Evolutionary conservation across 2,329 filamentous ascomycete species (phyloP), one percentile per base, ranked within the genome.

Genomic region (Talaromyces sp.): DNA sequence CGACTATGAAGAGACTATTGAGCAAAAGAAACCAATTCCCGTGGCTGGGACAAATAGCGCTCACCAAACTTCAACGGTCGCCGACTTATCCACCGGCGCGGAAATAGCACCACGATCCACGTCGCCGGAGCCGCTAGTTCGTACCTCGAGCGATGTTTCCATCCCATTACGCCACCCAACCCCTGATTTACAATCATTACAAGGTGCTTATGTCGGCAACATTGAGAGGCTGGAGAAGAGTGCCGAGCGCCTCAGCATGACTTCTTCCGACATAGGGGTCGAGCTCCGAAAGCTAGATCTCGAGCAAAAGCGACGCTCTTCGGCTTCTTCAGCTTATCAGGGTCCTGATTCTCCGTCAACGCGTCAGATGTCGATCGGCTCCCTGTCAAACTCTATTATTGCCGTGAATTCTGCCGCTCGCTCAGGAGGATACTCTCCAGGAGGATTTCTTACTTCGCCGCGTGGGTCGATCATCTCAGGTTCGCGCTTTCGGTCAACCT

Each of bases 191-290:
- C 81, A 84, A 67, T 79, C 81, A 39, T 68, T 82, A 64, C 82
- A 84, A 74, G 82, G 82, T 49, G 82, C 82, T 31, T 83, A 83
- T 66, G 70, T 78, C 35, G 79, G 79, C 67, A 83, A 84, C 76
- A 79, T 84, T 63, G 81, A 82, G 69, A 75, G 81, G 50, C 69
- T 84, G 68, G 82, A 84, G 68, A 74, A 78, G 67, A 81, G 77
- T 67, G 82, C 81, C 17, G 81, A 83, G 71, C 78, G 78, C 39
- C 72, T 84, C 65, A 83, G 81, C 70, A 75, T 77, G 69, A 79
- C 76, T 63, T 80, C 80, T 7, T 69, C 74, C 43, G 80, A 82
- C 70, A 78, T 83, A 56, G 78, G 75, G 43, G 75, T 75, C 54
- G 80, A 82, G 68, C 74, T 83, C 56, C 78, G 78, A 64, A 80